These are phyloP conservation scores for Penicillium hesseltinei DNA, from an alignment of 2,329 filamentous ascomycete species.

Conservation along the genomic window DNA sequence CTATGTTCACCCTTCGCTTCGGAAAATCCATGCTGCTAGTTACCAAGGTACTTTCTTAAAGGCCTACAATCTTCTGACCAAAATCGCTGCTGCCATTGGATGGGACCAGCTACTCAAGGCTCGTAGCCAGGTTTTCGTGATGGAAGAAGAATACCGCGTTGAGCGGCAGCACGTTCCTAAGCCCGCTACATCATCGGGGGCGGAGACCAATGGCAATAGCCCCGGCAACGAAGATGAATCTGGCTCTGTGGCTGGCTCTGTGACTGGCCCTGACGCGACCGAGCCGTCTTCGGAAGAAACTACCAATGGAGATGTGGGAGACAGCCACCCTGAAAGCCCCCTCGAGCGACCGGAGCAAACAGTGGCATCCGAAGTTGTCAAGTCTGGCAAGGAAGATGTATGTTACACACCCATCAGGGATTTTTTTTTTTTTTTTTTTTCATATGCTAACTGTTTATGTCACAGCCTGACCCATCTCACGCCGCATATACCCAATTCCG, in stretches of 20 bases:
- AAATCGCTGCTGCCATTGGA: constrained; percentile 93
- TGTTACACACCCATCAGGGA: constrained; percentile 26
- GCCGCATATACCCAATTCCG: constrained; percentile 85
- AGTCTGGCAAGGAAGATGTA: constrained; percentile 71
- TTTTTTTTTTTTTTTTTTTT: not conserved
- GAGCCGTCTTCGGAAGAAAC: constrained; percentile 24
- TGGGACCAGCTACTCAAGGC: constrained; percentile 97
- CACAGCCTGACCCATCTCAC: constrained; percentile 62
- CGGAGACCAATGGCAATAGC: constrained; percentile 39
- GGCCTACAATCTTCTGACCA: constrained; percentile 88
- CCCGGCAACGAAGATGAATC: constrained; percentile 27
- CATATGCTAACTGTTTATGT: constrained; percentile 16
- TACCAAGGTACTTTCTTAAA: constrained; percentile 96
- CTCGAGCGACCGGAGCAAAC: constrained; percentile 80
- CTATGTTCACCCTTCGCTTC: constrained; percentile 79
- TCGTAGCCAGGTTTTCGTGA: constrained; percentile 95
- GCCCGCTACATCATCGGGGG: constrained; percentile 69
- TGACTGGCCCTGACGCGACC: constrained; percentile 22
- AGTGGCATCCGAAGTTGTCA: constrained; percentile 72
- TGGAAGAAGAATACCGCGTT: constrained; percentile 97
- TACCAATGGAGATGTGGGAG: constrained; percentile 33
- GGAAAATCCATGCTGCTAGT: constrained; percentile 79
- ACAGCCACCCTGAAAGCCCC: constrained; percentile 34
- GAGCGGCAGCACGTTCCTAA: constrained; percentile 63
- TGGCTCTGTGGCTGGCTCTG: constrained; percentile 25